phyloP scores from a whole-genome alignment of 2,329 filamentous ascomycete species.

The Ophiostoma piceae region DNA sequence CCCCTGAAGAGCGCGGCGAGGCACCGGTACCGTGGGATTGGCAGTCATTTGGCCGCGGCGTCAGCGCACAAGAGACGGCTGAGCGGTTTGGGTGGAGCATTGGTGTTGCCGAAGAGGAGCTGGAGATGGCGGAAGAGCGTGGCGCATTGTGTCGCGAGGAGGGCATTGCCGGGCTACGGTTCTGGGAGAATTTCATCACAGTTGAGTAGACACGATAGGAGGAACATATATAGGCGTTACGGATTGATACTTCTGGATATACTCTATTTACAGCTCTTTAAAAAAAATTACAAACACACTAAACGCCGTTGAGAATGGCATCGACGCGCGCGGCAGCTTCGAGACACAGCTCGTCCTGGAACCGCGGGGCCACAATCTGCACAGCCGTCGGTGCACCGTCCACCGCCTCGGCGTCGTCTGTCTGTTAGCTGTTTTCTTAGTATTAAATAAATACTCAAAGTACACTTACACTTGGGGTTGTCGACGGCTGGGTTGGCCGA shows the following conservation, averaged over 20 bases:
- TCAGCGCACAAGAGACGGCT: constrained; percentile 84
- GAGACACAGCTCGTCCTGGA: background rate
- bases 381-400: background rate
- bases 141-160: constrained; percentile 87
- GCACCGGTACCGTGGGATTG: constrained; percentile 66
- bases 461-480: background rate
- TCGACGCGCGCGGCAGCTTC: background rate
- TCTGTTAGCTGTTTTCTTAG: background rate
- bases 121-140: constrained; percentile 93
- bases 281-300: background rate
- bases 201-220: background rate
- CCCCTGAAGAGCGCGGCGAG: constrained; percentile 38
- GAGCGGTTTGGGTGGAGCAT: constrained; percentile 95
- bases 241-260: background rate
- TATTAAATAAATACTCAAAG: background rate
- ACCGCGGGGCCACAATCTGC: background rate
- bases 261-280: background rate
- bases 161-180: constrained; percentile 81
- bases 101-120: constrained; percentile 87
- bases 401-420: background rate
- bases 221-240: background rate
- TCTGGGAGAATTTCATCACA: constrained; percentile 71
- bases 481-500: constrained; percentile 3
- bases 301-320: background rate
- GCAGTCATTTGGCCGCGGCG: constrained; percentile 70